Conservation (phyloP, 2,329 filamentous ascomycete genomes). For the Fusarium penzigii region DNA sequence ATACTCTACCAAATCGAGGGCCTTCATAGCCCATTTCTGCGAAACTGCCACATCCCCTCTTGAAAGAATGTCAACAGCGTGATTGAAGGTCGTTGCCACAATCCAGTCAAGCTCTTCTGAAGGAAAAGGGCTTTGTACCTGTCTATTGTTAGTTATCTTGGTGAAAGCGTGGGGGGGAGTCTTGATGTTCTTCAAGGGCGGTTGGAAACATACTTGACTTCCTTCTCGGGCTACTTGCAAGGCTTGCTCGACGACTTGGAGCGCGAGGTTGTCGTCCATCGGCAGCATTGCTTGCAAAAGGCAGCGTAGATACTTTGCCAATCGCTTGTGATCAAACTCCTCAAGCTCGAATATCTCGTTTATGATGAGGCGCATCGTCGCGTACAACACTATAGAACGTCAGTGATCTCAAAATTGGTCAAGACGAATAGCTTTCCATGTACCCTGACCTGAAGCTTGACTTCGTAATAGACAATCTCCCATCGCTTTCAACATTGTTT, state of each 20-base stretch:
- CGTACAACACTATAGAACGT: constrained; percentile 46
- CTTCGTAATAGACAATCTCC: constrained; percentile 64
- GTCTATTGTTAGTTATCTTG: background rate
- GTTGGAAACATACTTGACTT: constrained; percentile 40
- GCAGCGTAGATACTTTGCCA: constrained; percentile 78
- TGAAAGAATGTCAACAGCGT: constrained; percentile 66
- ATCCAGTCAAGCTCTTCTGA: constrained; percentile 74
- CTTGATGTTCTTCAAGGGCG: constrained; percentile 1
- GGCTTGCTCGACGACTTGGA: constrained; percentile 66
- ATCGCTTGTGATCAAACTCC: constrained; percentile 55
- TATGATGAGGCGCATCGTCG: constrained; percentile 65
- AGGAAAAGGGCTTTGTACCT: constrained; percentile 58
- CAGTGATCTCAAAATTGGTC: background rate
- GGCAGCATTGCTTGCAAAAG: constrained; percentile 69
- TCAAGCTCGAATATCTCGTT: constrained; percentile 64
- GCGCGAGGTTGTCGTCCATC: constrained; percentile 54
- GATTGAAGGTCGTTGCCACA: constrained; percentile 69
- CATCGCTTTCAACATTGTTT: constrained; percentile 60
- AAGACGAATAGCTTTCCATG: background rate
- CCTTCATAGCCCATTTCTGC: constrained; percentile 62
- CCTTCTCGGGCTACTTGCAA: constrained; percentile 52
- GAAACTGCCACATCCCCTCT: constrained; percentile 55
- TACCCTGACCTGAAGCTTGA: constrained; percentile 53
- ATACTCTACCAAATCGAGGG: constrained; percentile 62
- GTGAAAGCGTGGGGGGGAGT: too few relatives aligned